A percentile compares a stretch with the other conserved stretches of the same genome.
phyloP scores from a whole-genome alignment of 129 eudicot genomes.

The Solidago caesia region DNA sequence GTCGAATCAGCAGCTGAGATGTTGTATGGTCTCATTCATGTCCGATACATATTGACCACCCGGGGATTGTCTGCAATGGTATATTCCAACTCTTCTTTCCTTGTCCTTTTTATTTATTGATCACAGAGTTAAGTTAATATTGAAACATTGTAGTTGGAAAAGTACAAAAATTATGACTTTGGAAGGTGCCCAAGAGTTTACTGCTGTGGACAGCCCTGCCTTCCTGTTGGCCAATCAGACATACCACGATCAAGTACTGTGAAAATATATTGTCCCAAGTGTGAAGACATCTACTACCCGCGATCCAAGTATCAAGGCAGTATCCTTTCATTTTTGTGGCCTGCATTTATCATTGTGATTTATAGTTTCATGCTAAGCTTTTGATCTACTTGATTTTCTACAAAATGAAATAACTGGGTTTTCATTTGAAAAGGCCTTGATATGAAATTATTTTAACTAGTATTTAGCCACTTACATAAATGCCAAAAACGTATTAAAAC shows the following conservation, averaged over 20 bases:
- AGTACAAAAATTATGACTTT: conserved; percentile 86
- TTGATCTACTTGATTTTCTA: background rate
- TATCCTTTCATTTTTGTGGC: conserved; percentile 52
- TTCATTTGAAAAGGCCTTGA: background rate
- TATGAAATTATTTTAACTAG: background rate
- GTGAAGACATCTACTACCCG: conserved; percentile 93
- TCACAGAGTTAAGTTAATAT: background rate
- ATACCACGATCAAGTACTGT: conserved; percentile 89
- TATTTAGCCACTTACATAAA: too few species aligned
- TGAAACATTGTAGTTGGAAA: conserved; percentile 59
- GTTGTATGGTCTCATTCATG: conserved; percentile 90
- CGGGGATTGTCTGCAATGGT: conserved; percentile 96
- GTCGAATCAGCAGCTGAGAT: conserved; percentile 95
- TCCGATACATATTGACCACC: conserved; percentile 72
- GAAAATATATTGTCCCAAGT: conserved; percentile 92
- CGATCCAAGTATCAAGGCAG: conserved; percentile 99
- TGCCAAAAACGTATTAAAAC: too few species aligned
- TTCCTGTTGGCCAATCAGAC: conserved; percentile 97
- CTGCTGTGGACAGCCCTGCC: conserved; percentile 97
- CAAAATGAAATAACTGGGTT: background rate
- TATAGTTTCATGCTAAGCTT: background rate
- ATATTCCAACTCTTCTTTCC: conserved; percentile 10
- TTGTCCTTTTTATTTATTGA: background rate
- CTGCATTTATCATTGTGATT: background rate
- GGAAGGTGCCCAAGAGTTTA: conserved; percentile 98